Evolutionary conservation across 2,329 filamentous ascomycete genomes (phyloP).

Genomic region (Calonectria pseudoturangicola): DNA sequence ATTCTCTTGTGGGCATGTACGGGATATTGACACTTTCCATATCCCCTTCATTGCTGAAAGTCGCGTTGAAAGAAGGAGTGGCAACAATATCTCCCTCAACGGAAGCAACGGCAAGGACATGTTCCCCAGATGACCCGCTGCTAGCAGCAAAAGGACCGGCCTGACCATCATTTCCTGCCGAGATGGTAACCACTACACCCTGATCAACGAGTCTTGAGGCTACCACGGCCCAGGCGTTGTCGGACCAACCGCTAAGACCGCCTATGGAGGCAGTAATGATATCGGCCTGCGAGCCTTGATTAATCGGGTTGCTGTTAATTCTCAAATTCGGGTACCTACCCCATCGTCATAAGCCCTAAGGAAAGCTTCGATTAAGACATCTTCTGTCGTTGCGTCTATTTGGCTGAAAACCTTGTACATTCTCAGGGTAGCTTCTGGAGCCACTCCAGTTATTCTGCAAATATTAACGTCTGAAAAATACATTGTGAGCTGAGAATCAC

Average conservation of each 20-base stretch:
- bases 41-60: not conserved
- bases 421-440: not conserved
- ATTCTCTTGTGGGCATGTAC: not conserved
- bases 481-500: not conserved
- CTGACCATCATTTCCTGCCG: slow-evolving; percentile 2
- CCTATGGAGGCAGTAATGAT: not conserved
- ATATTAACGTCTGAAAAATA: not conserved
- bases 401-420: slow-evolving; percentile 1
- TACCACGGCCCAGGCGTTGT: not conserved
- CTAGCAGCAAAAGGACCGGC: not conserved
- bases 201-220: not conserved
- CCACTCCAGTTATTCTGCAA: not conserved
- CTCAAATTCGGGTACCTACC: not conserved
- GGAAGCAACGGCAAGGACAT: not conserved
- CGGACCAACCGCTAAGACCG: not conserved
- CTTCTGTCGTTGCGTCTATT: slow-evolving; percentile 1
- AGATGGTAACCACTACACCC: slow-evolving; percentile 1
- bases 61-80: not conserved
- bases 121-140: not conserved
- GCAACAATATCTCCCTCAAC: slow-evolving; percentile 2
- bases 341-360: not conserved
- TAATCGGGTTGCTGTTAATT: not conserved
- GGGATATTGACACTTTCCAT: not conserved
- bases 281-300: not conserved
- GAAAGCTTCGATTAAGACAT: slow-evolving; percentile 2